Evolutionary conservation across 2,329 filamentous ascomycete species (phyloP), one percentile per base, ranked within the genome.

Genomic region (Arthrobotrys conoides): DNA sequence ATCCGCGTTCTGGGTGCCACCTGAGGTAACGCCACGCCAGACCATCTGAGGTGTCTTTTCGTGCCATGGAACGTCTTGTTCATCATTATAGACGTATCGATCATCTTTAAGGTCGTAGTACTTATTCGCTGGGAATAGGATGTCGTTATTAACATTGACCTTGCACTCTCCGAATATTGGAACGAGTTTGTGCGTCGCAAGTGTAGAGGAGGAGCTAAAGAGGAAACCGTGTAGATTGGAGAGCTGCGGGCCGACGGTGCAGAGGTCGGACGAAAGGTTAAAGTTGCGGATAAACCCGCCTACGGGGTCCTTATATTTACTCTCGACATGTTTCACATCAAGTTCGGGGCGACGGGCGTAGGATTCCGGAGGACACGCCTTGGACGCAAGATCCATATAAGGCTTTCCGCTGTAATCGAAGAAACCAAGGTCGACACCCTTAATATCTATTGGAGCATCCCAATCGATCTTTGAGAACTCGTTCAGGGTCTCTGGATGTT

Each of bases 81-180:
- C 84, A 6, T 85, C 83, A 66, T 88, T 87, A 67, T 90, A 90
- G 0, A 86, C 87, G 83, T 91, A 91, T 55, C 88, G 87, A 5
- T 86, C 85, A 81, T 91, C 88, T 0, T 10, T 24, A 8, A 87
- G 84, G 18, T 86, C 86, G 79, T 90, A 88, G 82, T 92, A 92
- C 87, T 91, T 91, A 63, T 90, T 89, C 0, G 90, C 89, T 0
- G 90, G 90, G 16, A 92, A 87, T 14, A 92, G 86, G 77, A 92
- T 71, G 80, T 92, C 90, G 82, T 90, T 92, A 85, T 92, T 92
- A 80, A 91, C 88, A 18, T 87, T 87, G 44, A 91, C 85, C 82
- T 92, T 92, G 84, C 90, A 91, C 76, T 90, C 90, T 51, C 90
- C 88, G 80, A 92, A 92, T 82, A 92, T 86, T 20, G 90, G 90